phyloP scores from a whole-genome alignment of 306 rosid species.

The Fagus crenata region DNA sequence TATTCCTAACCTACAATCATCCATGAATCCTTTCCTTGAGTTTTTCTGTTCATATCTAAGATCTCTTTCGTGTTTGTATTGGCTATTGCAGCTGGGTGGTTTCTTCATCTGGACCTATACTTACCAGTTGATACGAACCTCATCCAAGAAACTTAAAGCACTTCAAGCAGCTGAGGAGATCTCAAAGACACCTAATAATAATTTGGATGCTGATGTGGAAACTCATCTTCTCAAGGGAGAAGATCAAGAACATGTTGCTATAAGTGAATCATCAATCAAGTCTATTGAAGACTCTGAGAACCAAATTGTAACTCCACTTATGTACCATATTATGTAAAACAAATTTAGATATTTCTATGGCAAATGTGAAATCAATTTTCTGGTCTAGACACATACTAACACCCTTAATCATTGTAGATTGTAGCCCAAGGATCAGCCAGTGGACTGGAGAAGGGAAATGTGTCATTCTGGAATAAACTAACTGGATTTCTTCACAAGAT shows the following conservation, averaged over 20 bases:
- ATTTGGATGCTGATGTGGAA: conserved; percentile 37
- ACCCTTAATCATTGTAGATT: conserved; percentile 30
- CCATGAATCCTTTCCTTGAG: background rate
- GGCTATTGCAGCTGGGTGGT: conserved; percentile 68
- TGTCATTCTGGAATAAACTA: conserved; percentile 41
- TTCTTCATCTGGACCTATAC: conserved; percentile 82
- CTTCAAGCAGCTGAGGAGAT: conserved; percentile 40
- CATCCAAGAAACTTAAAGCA: conserved; percentile 48
- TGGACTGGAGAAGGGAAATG: conserved; percentile 7
- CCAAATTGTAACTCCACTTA: conserved; percentile 47
- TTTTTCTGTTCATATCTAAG: background rate
- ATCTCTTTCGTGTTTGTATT: background rate
- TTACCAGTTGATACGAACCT: conserved; percentile 49
- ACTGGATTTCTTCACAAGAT: conserved; percentile 31
- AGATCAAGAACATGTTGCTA: conserved; percentile 24
- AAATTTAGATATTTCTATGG: background rate
- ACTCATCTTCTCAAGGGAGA: conserved; percentile 55
- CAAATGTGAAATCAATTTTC: background rate
- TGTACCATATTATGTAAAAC: background rate
- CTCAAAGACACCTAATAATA: conserved; percentile 41
- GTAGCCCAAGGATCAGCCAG: conserved; percentile 31
- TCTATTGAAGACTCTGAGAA: conserved; percentile 31
- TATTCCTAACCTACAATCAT: background rate
- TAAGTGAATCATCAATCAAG: conserved; percentile 30
- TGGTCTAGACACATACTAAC: background rate